Conservation (phyloP, 2,329 filamentous ascomycete genomes). For the Neofusicoccum umdonicola region DNA sequence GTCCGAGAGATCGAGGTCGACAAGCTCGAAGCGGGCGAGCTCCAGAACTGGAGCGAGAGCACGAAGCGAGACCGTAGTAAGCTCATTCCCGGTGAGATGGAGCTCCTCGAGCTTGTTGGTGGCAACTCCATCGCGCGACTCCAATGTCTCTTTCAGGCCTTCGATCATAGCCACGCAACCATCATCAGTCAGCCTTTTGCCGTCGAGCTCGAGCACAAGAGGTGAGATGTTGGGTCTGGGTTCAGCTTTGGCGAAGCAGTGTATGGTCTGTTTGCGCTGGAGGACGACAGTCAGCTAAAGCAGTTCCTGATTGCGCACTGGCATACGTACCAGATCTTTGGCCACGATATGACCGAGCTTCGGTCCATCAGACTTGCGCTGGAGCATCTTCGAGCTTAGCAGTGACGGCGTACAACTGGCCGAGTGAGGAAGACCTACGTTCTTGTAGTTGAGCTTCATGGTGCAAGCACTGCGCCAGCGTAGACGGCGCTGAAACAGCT, state of each 20-base stretch:
- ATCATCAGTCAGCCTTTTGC: conserved; percentile 47
- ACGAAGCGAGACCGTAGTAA: conserved; percentile 43
- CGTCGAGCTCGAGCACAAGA: conserved; percentile 47
- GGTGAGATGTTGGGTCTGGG: conserved; percentile 28
- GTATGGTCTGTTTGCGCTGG: conserved; percentile 32
- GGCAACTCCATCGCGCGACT: conserved; percentile 26
- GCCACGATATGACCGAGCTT: conserved; percentile 47
- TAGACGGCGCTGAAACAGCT: neutral
- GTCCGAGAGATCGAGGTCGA: conserved; percentile 46
- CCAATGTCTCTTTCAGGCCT: conserved; percentile 42
- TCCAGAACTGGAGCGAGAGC: conserved; percentile 43
- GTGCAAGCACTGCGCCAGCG: neutral
- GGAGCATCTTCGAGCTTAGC: neutral
- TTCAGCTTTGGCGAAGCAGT: conserved; percentile 22
- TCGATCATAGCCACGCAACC: conserved; percentile 44
- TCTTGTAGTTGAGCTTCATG: conserved; percentile 39
- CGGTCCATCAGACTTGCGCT: conserved; percentile 47
- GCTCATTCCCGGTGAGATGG: conserved; percentile 44
- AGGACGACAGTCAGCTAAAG: conserved; percentile 22
- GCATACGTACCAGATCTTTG: conserved; percentile 41
- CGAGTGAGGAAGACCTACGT: conserved; percentile 28
- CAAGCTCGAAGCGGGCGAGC: conserved; percentile 44
- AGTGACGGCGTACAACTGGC: neutral
- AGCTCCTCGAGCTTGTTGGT: conserved; percentile 46
- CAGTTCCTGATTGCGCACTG: conserved; percentile 21